Conservation (phyloP, 1,284 basidiomycete species). For the Papiliotrema flavescens region DNA sequence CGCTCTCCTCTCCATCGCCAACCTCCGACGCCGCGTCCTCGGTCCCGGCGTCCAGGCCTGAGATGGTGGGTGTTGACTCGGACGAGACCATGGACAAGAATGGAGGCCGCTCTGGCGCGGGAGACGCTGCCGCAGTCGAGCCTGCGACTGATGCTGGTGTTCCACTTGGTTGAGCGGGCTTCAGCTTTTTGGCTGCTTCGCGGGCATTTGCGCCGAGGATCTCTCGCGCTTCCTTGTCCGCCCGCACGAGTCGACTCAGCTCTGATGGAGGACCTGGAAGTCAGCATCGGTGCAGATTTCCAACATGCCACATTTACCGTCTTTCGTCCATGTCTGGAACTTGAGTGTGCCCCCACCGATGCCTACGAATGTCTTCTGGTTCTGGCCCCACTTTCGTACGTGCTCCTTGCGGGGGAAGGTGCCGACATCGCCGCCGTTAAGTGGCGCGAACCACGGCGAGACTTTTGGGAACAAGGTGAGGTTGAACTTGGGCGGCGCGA, state of each 20-base stretch:
- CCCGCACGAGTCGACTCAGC: conserved; percentile 29
- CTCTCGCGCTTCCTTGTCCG: conserved; percentile 33
- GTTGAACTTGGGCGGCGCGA: conserved; percentile 30
- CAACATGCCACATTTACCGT: conserved; percentile 22
- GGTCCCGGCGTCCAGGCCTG: not conserved
- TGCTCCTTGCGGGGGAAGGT: conserved; percentile 38
- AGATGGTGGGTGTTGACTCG: conserved; percentile 5
- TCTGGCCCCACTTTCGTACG: conserved; percentile 28
- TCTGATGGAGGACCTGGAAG: conserved; percentile 25
- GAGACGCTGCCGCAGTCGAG: not conserved
- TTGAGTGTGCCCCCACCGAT: conserved; percentile 39
- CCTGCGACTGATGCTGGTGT: conserved; percentile 3
- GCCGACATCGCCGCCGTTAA: conserved; percentile 36
- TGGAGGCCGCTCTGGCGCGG: not conserved
- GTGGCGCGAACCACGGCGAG: conserved; percentile 36
- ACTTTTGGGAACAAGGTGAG: conserved; percentile 40
- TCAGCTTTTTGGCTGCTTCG: conserved; percentile 5
- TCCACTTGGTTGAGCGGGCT: not conserved
- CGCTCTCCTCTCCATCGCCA: conserved; percentile 26
- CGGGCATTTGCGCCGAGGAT: conserved; percentile 6
- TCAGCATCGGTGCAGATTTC: conserved; percentile 5
- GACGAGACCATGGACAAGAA: not conserved
- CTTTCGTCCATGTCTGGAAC: conserved; percentile 36
- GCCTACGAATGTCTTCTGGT: conserved; percentile 25
- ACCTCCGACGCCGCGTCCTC: conserved; percentile 26